Conservation (phyloP, 768 basidiomycete genomes). For the Galerina marginata region DNA sequence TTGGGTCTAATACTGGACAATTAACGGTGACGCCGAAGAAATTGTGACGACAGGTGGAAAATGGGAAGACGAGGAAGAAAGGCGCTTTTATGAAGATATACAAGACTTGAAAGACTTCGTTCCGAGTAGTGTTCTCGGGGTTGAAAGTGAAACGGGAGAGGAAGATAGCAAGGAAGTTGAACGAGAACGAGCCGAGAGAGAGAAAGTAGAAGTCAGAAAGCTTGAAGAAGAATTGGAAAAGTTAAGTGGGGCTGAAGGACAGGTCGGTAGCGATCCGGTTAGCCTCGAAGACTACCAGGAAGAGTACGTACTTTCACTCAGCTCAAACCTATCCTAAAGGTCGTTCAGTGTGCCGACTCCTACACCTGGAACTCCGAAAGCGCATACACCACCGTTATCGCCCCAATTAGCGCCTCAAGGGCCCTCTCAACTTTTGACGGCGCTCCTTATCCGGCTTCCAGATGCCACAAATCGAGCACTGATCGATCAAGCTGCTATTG, state of each 20-base stretch:
- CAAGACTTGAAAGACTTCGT: constrained; percentile 92
- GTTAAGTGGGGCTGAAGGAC: constrained; percentile 40
- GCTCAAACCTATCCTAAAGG: constrained; percentile 11
- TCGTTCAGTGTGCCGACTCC: constrained; percentile 57
- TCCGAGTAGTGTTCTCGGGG: constrained; percentile 84
- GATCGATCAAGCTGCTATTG: constrained; percentile 93
- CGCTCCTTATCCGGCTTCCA: constrained; percentile 87
- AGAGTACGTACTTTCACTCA: constrained; percentile 35
- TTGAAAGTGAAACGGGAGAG: constrained; percentile 55
- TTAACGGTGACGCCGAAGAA: constrained; percentile 61
- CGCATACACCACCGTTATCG: constrained; percentile 60
- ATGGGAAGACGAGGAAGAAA: constrained; percentile 99
- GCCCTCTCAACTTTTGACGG: constrained; percentile 91
- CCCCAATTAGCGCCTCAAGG: constrained; percentile 84
- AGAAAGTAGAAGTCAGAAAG: constrained; percentile 74
- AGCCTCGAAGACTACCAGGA: constrained; percentile 43
- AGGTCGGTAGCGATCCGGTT: constrained; percentile 11
- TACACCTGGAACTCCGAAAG: constrained; percentile 70
- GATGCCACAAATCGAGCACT: constrained; percentile 91
- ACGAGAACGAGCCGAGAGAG: constrained; percentile 53
- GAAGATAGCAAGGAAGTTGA: constrained; percentile 59
- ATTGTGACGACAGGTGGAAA: constrained; percentile 68
- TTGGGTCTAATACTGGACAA: constrained; percentile 54
- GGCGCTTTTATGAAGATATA: constrained; percentile 91
- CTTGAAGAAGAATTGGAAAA: constrained; percentile 81